These are phyloP conservation scores for Porcisia hertigi DNA, from an alignment of 208 protist species.

Conservation along the genomic window DNA sequence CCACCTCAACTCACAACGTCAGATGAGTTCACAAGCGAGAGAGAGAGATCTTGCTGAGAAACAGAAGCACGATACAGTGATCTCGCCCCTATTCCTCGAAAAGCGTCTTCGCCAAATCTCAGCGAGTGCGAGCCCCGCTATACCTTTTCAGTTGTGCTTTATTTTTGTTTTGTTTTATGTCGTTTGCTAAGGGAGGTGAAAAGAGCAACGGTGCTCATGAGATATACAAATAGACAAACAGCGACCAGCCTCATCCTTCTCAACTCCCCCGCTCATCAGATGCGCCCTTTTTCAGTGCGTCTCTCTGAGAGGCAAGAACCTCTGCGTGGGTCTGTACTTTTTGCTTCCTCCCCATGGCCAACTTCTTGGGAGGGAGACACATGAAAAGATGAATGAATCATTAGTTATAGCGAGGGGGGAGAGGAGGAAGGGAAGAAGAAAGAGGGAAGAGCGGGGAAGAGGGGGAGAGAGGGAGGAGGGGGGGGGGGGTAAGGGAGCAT, in stretches of 20 bases:
- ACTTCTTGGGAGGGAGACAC: not conserved
- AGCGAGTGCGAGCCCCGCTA: not conserved
- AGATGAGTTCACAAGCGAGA: not conserved
- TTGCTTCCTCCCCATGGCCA: not conserved
- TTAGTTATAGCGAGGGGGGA: not conserved
- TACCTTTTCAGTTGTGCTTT: too few species aligned
- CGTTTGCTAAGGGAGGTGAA: not conserved
- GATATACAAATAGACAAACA: not conserved
- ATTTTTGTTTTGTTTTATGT: not conserved
- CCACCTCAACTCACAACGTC: not conserved
- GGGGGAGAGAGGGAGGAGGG: not conserved
- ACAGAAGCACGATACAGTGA: not conserved
- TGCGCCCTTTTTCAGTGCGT: not conserved
- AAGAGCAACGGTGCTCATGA: not conserved
- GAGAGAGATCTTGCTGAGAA: not conserved
- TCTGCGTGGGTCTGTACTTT: not conserved
- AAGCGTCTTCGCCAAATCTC: not conserved
- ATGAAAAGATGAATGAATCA: not conserved
- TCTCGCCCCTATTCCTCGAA: not conserved
- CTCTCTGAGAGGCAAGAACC: not conserved
- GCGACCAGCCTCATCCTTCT: not conserved
- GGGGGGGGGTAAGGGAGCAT: not conserved
- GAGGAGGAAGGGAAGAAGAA: not conserved
- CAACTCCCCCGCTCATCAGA: not conserved
- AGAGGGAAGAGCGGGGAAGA: too few species aligned